phyloP scores from a whole-genome alignment of 768 basidiomycete species.

The Paxillus ammoniavirescens region DNA sequence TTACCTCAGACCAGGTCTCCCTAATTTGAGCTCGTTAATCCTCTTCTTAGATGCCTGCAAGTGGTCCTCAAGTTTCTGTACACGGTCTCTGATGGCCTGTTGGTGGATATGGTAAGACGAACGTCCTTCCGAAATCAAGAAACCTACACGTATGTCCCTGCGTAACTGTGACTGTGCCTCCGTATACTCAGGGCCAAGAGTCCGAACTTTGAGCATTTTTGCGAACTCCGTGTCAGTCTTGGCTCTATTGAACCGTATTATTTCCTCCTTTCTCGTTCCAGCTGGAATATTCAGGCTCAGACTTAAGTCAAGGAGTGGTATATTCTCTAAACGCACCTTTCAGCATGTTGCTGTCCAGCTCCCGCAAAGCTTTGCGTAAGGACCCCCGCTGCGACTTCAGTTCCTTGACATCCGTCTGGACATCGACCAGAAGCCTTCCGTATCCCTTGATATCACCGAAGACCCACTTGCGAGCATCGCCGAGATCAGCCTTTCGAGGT shows the following conservation, averaged over 20 bases:
- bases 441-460: constrained; percentile 53
- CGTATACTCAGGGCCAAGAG: constrained; percentile 86
- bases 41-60: constrained; percentile 69
- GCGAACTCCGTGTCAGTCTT: constrained; percentile 77
- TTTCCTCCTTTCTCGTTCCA: constrained; percentile 80
- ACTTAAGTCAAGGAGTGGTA: background rate
- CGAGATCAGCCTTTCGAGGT: constrained; percentile 45
- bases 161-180: constrained; percentile 80
- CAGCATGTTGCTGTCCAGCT: constrained; percentile 63
- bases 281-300: constrained; percentile 42
- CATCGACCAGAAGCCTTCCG: constrained; percentile 32
- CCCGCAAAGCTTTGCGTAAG: constrained; percentile 44
- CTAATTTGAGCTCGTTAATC: constrained; percentile 57
- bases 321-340: constrained; percentile 46
- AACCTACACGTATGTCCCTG: constrained; percentile 64
- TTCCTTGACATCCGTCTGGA: constrained; percentile 51
- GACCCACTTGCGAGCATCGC: constrained; percentile 49
- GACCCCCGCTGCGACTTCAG: constrained; percentile 43
- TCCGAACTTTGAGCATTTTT: constrained; percentile 67
- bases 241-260: constrained; percentile 74
- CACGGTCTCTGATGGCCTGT: constrained; percentile 67
- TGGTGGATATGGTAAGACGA: constrained; percentile 4
- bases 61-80: constrained; percentile 78
- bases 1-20: constrained; percentile 62
- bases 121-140: background rate